Base-by-base conservation (phyloP, 116 monocot species). In the Posidonia oceanica region DNA sequence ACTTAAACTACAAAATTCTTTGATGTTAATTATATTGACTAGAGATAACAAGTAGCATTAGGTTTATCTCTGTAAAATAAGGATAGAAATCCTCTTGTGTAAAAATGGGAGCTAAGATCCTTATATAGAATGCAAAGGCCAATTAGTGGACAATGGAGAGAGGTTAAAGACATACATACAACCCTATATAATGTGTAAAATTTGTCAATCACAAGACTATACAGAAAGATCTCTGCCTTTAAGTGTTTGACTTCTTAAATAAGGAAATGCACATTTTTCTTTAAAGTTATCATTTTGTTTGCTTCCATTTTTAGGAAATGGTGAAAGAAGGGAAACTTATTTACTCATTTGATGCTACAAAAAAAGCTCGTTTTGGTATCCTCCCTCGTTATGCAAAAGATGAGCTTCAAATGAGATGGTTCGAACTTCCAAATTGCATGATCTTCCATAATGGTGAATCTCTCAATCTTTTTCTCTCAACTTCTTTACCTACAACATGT, bases 381-480 rank as follows among this genome's bases (percentile, higher is more conserved):
- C 90, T 94, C 64, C 87, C 90, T 22, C 71, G 94, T 65, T 90
- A 88, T 77, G 90, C 85, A 52, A 87, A 88, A 64, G 77, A 87
- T 85, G 94, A 94, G 21, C 75, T 36, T 40, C 81, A 76, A 22
- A 94, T 94, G 53, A 87, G 84, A 79, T 94, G 90, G 94, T 90
- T 94, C 83, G 94, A 94, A 69, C 94, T 94, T 72, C 94, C 94
- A 44, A 94, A 85, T 70, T 94, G 94, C 75, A 85, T 83, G 76
- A 87, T 94, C 71, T 94, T 94, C 61, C 94, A 94, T 60, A 90
- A 90, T 78, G 94, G 94, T 94, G 55, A 67, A 48, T 23, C 23
- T 67, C 23, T 18, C 16, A 3, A 16, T 20, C 13, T 39, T 3
- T 64, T n/a, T 39, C 63, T 64, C 39, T 64, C 39, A 64, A 64